Percentiles rank a stretch among this genome's conserved stretches.
These are phyloP conservation scores for Nicotiana tomentosiformis DNA, from an alignment of 257 asterid species.

Conservation along the genomic window DNA sequence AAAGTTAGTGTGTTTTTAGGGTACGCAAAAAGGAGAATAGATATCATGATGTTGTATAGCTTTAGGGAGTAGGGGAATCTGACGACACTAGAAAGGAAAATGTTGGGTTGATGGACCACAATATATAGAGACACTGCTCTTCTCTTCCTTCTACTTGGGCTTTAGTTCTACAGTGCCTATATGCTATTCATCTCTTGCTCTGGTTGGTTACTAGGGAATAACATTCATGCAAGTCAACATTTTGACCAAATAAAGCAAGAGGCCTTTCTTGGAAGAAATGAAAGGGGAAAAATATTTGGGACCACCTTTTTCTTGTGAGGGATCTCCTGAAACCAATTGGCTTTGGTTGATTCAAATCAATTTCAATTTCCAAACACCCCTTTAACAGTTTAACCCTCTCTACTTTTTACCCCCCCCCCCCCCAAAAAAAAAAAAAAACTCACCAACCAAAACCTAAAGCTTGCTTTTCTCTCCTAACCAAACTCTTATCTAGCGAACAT, in stretches of 20 bases:
- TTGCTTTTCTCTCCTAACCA: neutral
- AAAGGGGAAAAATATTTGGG: conserved; percentile 1
- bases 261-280: conserved; percentile 26
- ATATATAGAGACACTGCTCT: neutral
- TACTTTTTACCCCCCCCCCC: neutral
- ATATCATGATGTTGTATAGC: neutral
- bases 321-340: conserved; percentile 47
- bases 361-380: neutral
- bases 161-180: neutral
- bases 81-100: neutral
- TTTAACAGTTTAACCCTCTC: neutral
- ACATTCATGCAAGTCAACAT: conserved; percentile 44
- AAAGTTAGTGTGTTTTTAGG: neutral
- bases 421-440: too few species aligned
- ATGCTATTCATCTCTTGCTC: conserved; percentile 16
- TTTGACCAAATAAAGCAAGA: neutral
- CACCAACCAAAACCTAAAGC: too few species aligned
- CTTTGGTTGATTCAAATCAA: conserved; percentile 15
- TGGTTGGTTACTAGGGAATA: conserved; percentile 47
- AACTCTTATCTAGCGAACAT: conserved; percentile 34
- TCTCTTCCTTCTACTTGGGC: neutral
- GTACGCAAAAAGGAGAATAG: conserved; percentile 15
- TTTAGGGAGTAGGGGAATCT: neutral
- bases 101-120: neutral
- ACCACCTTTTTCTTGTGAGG: conserved; percentile 18